Evolutionary conservation across 2,329 filamentous ascomycete species (phyloP).

Genomic region (Cercospora berteroae): DNA sequence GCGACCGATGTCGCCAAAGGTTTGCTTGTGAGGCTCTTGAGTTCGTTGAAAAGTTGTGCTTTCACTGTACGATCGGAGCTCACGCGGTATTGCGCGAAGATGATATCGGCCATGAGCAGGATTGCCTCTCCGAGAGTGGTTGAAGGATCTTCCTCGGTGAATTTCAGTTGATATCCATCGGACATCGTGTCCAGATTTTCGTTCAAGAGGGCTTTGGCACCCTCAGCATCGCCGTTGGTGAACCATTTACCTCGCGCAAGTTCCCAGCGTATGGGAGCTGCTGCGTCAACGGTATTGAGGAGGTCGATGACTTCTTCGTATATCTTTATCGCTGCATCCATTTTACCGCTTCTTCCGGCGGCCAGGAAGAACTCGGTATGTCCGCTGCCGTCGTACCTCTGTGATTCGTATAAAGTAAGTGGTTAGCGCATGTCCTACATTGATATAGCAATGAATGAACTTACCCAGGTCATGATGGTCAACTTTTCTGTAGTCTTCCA

Average conservation of each 20-base stretch:
- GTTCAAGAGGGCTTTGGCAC: constrained; percentile 7
- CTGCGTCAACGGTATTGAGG: constrained; percentile 5
- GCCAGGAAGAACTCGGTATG: not conserved
- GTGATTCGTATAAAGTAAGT: not conserved
- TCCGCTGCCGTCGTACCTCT: constrained; percentile 5
- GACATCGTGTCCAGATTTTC: constrained; percentile 2
- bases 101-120: constrained; percentile 8
- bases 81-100: constrained; percentile 1
- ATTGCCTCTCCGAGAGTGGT: not conserved
- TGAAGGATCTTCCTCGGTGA: constrained; percentile 11
- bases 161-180: not conserved
- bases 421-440: not conserved
- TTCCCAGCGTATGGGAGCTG: constrained; percentile 3
- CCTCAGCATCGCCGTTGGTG: constrained; percentile 3
- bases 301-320: constrained; percentile 9
- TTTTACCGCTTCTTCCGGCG: constrained; percentile 1
- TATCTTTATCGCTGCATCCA: not conserved
- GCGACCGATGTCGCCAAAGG: not conserved
- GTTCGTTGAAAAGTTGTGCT: constrained; percentile 1
- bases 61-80: constrained; percentile 8
- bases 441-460: too few relatives aligned
- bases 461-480: constrained; percentile 9
- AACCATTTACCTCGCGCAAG: constrained; percentile 5
- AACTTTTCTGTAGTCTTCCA: constrained; percentile 10
- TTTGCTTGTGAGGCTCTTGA: constrained; percentile 1